phyloP scores from a whole-genome alignment of 2,329 filamentous ascomycete genomes.

The Alternaria gaisen region DNA sequence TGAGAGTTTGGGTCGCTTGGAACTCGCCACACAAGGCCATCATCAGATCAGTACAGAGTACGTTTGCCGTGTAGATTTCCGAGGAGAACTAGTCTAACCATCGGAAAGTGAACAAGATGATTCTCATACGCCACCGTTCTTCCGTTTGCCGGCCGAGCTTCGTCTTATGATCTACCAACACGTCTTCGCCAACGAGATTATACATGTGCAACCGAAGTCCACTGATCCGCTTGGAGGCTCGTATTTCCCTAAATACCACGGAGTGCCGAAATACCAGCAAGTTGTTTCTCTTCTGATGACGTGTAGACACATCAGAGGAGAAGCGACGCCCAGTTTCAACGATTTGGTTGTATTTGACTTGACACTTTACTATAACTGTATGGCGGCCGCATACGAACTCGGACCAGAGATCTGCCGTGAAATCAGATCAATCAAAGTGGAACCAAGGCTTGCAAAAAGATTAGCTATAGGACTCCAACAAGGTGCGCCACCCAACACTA shows the following conservation, averaged over 20 bases:
- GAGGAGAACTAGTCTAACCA: neutral
- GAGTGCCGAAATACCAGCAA: conserved; percentile 2
- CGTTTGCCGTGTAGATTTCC: neutral
- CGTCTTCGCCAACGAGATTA: conserved; percentile 7
- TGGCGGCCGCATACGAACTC: conserved; percentile 10
- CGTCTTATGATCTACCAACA: conserved; percentile 17
- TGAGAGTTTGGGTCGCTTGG: conserved; percentile 1
- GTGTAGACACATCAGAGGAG: conserved; percentile 2
- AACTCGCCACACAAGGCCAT: neutral
- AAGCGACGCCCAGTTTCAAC: conserved; percentile 9
- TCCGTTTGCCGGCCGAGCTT: conserved; percentile 11
- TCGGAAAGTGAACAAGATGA: neutral
- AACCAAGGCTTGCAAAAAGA: conserved; percentile 3
- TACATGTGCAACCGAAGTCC: conserved; percentile 8
- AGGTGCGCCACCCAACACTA: neutral
- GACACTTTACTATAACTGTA: conserved; percentile 6
- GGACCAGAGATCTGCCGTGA: conserved; percentile 3
- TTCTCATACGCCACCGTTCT: neutral
- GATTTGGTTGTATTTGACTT: conserved; percentile 11
- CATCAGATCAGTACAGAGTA: neutral
- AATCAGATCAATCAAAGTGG: conserved; percentile 6
- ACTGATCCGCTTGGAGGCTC: conserved; percentile 1
- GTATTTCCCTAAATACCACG: neutral
- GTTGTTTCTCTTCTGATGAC: conserved; percentile 5
- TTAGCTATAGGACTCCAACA: conserved; percentile 3